Evolutionary conservation across 148 eudicot genomes (phyloP), one percentile per base, ranked within the genome.

Genomic region (Gaultheria prostrata): DNA sequence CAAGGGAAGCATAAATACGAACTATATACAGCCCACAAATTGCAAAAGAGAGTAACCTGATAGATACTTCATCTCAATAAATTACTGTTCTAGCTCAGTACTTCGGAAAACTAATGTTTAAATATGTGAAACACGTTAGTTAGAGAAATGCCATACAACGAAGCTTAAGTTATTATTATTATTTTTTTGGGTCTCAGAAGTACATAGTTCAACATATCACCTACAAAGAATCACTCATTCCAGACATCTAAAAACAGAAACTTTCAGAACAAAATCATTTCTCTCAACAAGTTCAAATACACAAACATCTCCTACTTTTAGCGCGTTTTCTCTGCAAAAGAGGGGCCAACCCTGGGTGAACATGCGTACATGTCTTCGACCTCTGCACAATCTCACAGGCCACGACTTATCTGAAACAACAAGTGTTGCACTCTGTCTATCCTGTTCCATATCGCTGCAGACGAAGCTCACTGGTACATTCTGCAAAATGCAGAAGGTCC

Each of bases 401-500:
- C 80, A 51, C 13, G 61, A 50, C 63, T 77, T 77, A 17, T 15
- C n/a, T 51, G 63, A 77, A 51, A 26, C 43, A 18, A 50, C 43
- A 51, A 77, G 80, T 15, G 59, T 77, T 26, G 13, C 80, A 51
- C 24, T 15, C 35, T 28, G 21, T 51, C 3, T 77, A 51, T n/a
- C 61, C 43, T 30, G 10, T 77, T 51, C 24, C 80, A 77, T 77
- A 43, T 28, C 1, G n/a, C 43, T 30, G 61, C 9, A 28, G 33
- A 26, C 12, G 35, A 77, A 77, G 12, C 61, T 51, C 2, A 0
- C 21, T 26, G 80, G 63, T 77, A 77, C 53, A 51, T 51, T 51
- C 80, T 77, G 80, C 80, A 77, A 77, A 77, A 26, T 15, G 54
- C 26, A 65, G 28, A 10, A 76, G 48, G 79, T 48, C 48, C n/a